These are phyloP conservation scores for Dentipellis sp. DNA, from an alignment of 768 basidiomycete genomes.

Conservation along the genomic window DNA sequence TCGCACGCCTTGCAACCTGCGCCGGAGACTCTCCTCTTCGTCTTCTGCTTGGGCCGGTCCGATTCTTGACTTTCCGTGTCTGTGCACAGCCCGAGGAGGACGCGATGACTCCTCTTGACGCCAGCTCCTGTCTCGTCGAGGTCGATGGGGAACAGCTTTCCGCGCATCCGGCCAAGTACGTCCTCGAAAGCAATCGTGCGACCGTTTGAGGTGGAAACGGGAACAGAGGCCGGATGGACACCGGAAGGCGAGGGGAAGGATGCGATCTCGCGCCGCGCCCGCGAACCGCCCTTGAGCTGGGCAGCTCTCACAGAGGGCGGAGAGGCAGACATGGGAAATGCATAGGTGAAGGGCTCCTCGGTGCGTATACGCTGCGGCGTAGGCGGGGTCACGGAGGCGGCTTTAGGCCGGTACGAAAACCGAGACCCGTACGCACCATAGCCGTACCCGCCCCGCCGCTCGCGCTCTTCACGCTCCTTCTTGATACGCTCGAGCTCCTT, in stretches of 20 bases:
- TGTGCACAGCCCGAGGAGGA: background rate
- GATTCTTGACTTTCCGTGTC: conserved; percentile 6
- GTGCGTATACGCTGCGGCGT: background rate
- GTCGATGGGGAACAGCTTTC: conserved; percentile 6
- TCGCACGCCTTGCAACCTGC: conserved; percentile 1
- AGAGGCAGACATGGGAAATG: conserved; percentile 6
- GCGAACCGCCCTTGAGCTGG: conserved; percentile 1
- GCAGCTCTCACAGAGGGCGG: background rate
- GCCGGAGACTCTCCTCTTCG: conserved; percentile 1
- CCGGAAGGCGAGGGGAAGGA: background rate
- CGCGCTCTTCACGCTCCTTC: conserved; percentile 7
- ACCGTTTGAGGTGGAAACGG: background rate
- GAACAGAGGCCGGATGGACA: background rate
- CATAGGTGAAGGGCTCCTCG: conserved; percentile 11
- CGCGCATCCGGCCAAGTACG: conserved; percentile 10
- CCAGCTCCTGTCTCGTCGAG: background rate
- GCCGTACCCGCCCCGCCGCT: background rate
- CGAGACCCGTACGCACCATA: background rate
- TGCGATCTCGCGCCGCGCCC: conserved; percentile 1
- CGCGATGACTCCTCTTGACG: background rate
- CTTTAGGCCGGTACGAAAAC: background rate
- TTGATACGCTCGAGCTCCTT: conserved; percentile 3
- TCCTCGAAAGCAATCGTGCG: conserved; percentile 11
- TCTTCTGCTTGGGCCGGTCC: conserved; percentile 2
- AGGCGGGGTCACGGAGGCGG: background rate